These are phyloP conservation scores for Vitis amurensis DNA, from an alignment of 164 flowering plant genomes.

Conservation along the genomic window DNA sequence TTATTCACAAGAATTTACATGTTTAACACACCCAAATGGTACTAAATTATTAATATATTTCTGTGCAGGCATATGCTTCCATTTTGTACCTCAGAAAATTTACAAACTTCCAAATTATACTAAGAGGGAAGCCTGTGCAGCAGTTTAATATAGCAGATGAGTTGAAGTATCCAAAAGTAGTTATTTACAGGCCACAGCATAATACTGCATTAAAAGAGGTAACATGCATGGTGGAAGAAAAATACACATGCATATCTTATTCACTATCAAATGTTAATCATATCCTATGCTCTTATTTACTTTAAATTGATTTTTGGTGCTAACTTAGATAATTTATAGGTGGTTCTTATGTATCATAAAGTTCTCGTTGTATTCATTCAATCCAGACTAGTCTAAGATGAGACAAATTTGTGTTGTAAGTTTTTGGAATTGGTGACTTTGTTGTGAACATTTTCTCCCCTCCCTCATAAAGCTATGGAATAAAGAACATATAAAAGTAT, in stretches of 20 bases:
- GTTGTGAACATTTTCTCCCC: not conserved
- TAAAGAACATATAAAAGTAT: too few relatives aligned
- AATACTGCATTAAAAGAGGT: constrained; percentile 55
- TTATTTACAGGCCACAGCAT: constrained; percentile 70
- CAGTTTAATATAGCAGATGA: constrained; percentile 73
- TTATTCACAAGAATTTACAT: not conserved
- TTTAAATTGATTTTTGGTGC: too few relatives aligned
- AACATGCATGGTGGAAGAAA: constrained; percentile 7
- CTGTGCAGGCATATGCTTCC: constrained; percentile 79
- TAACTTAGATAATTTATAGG: too few relatives aligned
- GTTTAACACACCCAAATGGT: constrained; percentile 1
- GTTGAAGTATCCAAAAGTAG: constrained; percentile 43
- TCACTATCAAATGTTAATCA: too few relatives aligned
- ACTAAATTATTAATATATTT: constrained; percentile 1
- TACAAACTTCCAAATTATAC: constrained; percentile 59
- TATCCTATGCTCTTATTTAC: too few relatives aligned
- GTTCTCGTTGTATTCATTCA: too few relatives aligned
- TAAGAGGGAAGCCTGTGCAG: constrained; percentile 81
- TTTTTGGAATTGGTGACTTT: not conserved
- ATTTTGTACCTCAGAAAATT: constrained; percentile 75
- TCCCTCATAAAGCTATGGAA: too few relatives aligned
- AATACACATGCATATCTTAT: not conserved
- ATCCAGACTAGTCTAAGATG: too few relatives aligned
- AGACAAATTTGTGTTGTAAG: not conserved
- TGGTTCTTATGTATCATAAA: too few relatives aligned